phyloP scores from a whole-genome alignment of 768 basidiomycete genomes.

The Auriscalpium microsporum region DNA sequence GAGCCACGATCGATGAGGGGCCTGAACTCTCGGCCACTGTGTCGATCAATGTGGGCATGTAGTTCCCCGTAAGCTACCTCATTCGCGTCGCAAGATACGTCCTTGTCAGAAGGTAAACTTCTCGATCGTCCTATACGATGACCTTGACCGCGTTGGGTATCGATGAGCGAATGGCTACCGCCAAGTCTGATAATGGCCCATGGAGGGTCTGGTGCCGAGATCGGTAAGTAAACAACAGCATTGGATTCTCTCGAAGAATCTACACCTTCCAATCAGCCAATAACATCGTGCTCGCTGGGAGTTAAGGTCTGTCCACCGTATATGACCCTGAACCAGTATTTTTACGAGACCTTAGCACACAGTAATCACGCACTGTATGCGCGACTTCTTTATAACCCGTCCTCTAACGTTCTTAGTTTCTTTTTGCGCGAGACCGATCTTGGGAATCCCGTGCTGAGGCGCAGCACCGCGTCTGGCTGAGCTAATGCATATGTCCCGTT shows the following conservation, averaged over 20 bases:
- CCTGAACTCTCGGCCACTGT: conserved; percentile 90
- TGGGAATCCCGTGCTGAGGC: conserved; percentile 84
- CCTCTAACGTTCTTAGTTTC: conserved; percentile 56
- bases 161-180: conserved; percentile 98
- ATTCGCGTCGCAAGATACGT: conserved; percentile 59
- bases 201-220: conserved; percentile 90
- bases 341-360: conserved; percentile 87
- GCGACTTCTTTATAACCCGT: not conserved
- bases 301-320: conserved; percentile 91
- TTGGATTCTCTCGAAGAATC: not conserved
- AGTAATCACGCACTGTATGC: conserved; percentile 39
- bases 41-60: conserved; percentile 20
- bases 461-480: conserved; percentile 87
- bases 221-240: conserved; percentile 47
- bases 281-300: conserved; percentile 90
- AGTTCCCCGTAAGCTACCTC: not conserved
- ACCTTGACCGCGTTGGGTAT: conserved; percentile 33
- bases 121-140: not conserved
- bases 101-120: conserved; percentile 80
- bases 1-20: conserved; percentile 91
- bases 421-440: conserved; percentile 85
- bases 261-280: conserved; percentile 54
- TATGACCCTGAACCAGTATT: conserved; percentile 88
- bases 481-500: conserved; percentile 92
- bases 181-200: conserved; percentile 94